These are phyloP conservation scores for Cladophialophora carrionii DNA, from an alignment of 2,329 filamentous ascomycete species.

Conservation along the genomic window DNA sequence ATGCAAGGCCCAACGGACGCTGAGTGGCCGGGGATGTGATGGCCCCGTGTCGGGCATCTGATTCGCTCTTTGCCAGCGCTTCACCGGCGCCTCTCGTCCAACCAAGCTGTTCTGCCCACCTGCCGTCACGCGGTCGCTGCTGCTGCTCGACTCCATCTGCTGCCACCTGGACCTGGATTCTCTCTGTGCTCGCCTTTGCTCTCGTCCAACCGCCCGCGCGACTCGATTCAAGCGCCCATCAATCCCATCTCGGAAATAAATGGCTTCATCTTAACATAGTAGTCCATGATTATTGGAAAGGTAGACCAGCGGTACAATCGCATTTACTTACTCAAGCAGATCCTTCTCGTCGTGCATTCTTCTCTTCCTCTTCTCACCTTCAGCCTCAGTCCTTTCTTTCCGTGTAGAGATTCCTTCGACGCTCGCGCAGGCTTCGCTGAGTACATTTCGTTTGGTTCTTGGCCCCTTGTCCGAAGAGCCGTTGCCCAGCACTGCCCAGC, in stretches of 20 bases:
- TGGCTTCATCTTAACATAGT: conserved; percentile 16
- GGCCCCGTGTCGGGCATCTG: conserved; percentile 2
- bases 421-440: conserved; percentile 40
- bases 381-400: conserved; percentile 20
- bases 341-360: background rate
- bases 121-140: conserved; percentile 10
- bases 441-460: conserved; percentile 24
- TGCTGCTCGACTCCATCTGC: conserved; percentile 23
- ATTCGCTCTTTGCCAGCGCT: conserved; percentile 28
- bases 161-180: conserved; percentile 7
- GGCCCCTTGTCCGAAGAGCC: conserved; percentile 13
- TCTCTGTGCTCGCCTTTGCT: background rate
- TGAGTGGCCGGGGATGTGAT: conserved; percentile 16
- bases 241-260: conserved; percentile 21
- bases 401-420: conserved; percentile 20
- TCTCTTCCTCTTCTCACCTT: conserved; percentile 20
- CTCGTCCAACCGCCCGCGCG: conserved; percentile 25
- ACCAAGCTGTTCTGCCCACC: conserved; percentile 13
- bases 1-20: conserved; percentile 1
- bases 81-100: conserved; percentile 22
- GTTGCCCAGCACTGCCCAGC: conserved; percentile 20
- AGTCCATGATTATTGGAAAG: conserved; percentile 8
- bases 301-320: conserved; percentile 5
- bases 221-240: conserved; percentile 31
- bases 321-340: conserved; percentile 19